phyloP scores from a whole-genome alignment of 805 yeast species.

The Suhomyces xylopsoci region DNA sequence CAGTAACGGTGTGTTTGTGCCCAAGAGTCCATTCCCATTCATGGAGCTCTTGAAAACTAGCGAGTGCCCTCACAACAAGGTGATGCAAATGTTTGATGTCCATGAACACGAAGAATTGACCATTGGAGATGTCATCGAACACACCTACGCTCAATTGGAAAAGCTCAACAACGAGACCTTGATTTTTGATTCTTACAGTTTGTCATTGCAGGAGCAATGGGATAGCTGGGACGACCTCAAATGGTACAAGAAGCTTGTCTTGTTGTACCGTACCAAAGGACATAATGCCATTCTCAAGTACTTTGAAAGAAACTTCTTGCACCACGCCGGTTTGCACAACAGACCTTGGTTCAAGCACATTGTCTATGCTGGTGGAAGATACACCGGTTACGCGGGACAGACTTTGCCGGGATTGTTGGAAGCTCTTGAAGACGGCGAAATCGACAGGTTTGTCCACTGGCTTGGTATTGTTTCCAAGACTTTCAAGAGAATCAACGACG shows the following conservation, averaged over 20 bases:
- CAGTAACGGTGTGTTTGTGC: conserved; percentile 19
- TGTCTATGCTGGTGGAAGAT: conserved; percentile 57
- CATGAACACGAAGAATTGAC: conserved; percentile 17
- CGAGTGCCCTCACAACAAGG: conserved; percentile 10
- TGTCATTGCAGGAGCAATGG: conserved; percentile 25
- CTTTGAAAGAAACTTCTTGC: conserved; percentile 54
- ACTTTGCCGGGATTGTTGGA: conserved; percentile 61
- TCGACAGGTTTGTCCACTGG: conserved; percentile 43
- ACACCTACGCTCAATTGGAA: conserved; percentile 18
- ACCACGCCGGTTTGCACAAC: conserved; percentile 43
- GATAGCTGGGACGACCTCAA: conserved; percentile 30
- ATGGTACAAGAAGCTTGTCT: conserved; percentile 36
- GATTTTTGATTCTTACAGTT: conserved; percentile 27
- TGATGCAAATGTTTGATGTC: not conserved
- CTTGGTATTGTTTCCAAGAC: conserved; percentile 42
- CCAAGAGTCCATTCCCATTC: conserved; percentile 13
- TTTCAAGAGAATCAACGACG: conserved; percentile 24
- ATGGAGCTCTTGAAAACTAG: conserved; percentile 14
- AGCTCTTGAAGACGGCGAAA: conserved; percentile 47
- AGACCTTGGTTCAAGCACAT: conserved; percentile 65
- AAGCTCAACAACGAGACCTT: conserved; percentile 20
- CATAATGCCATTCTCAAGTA: conserved; percentile 39
- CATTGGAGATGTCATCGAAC: conserved; percentile 21
- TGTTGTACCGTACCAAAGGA: conserved; percentile 26
- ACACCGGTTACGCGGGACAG: conserved; percentile 48